Evolutionary conservation across 2,329 filamentous ascomycete genomes (phyloP), one percentile per base, ranked within the genome.

Genomic region (Knufia petricola): DNA sequence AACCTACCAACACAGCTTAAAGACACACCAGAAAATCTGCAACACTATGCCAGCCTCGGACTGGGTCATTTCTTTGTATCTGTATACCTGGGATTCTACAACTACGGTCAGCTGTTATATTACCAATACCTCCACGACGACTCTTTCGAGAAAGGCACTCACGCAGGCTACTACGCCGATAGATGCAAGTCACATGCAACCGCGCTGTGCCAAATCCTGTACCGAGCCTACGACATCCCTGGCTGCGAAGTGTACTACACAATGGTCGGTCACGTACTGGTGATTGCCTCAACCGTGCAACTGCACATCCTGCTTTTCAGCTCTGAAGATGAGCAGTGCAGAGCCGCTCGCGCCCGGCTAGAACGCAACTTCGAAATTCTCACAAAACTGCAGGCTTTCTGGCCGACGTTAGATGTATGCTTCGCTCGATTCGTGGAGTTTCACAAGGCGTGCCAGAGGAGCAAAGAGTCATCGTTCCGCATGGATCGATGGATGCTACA

Each of bases 101-200:
- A 74, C 54, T 72, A 68, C 51, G 63, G 64, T 3, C 66, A 71
- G 44, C 60, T 74, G n/a, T 63, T 75, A 3, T 71, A 68, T 57
- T 74, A 73, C 50, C 69, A 68, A 44, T 73, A 70, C 52, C 61
- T 74, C 0, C 63, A 66, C 38, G 59, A 63, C 19, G 58, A 62
- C 21, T 53, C 55, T 3, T 53, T 57, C 24, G 41, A 49, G 2
- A 48, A 50, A 7, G 48, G 48, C 7, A 41, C 53, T 9, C 45
- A 49, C 3, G 51, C 52, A n/a, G 53, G 40, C 41, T 49, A 53
- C 20, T 69, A 69, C 48, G 65, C 68, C 1, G 54, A 62, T 4
- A 65, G 64, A 45, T 71, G 68, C 54, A 69, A 69, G 51, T 48
- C 57, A 1, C 64, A 71, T 47, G 67, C 70, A 1, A 59, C 63